A percentile compares a stretch with the other conserved stretches of the same genome.
These are phyloP conservation scores for Infundibulicybe gibba DNA, from an alignment of 768 basidiomycete species.

Conservation along the genomic window DNA sequence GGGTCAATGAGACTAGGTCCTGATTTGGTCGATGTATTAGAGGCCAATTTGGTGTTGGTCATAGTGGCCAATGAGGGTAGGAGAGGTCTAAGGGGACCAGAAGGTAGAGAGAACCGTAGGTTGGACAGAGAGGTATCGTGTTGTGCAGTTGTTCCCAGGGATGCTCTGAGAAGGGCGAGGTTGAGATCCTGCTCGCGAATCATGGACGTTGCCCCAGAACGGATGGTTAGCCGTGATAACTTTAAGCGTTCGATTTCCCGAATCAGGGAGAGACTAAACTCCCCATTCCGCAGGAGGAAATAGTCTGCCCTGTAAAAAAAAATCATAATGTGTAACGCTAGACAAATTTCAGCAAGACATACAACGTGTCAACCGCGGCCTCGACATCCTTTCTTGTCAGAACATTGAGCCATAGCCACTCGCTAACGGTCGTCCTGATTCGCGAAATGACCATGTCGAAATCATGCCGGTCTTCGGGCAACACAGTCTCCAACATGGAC, in stretches of 20 bases:
- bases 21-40: conserved; percentile 34
- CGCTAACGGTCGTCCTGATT: conserved; percentile 79
- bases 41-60: conserved; percentile 17
- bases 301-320: conserved; percentile 70
- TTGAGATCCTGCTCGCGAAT: conserved; percentile 91
- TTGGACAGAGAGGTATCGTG: conserved; percentile 74
- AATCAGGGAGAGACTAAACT: conserved; percentile 81
- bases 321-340: conserved; percentile 9
- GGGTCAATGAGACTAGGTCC: conserved; percentile 26
- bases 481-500: conserved; percentile 55
- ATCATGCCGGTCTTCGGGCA: conserved; percentile 71
- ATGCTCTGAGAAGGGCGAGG: conserved; percentile 81
- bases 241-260: conserved; percentile 86
- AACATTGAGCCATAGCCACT: conserved; percentile 93
- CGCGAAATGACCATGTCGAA: conserved; percentile 74
- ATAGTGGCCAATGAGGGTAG: conserved; percentile 63
- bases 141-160: conserved; percentile 84
- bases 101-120: conserved; percentile 74
- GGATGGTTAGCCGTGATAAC: conserved; percentile 67
- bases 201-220: conserved; percentile 63
- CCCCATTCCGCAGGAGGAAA: conserved; percentile 85
- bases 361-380: conserved; percentile 84
- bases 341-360: conserved; percentile 22
- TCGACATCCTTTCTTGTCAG: conserved; percentile 81
- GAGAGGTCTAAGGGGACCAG: conserved; percentile 78